Percentiles rank a stretch among this genome's conserved stretches.
These are phyloP conservation scores for Pterula multifida DNA, from an alignment of 1,284 basidiomycete species.

Conservation along the genomic window DNA sequence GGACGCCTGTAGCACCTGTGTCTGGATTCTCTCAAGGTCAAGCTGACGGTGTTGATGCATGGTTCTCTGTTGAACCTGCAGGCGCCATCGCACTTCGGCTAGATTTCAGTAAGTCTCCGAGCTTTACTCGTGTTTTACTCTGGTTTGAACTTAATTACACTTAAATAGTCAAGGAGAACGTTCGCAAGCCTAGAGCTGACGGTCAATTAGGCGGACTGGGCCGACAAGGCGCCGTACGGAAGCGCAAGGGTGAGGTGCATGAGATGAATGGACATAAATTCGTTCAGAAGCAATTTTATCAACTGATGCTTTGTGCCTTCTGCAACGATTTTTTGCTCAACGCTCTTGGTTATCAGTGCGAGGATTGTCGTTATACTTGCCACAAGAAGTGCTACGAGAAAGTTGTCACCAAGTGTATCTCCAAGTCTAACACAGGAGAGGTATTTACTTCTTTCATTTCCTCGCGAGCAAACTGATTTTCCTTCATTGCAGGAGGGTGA, in stretches of 20 bases:
- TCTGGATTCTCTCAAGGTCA: constrained; percentile 19
- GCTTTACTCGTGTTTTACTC: neutral
- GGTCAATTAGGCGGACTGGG: constrained; percentile 77
- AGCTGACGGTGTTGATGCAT: constrained; percentile 84
- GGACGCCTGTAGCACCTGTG: constrained; percentile 11
- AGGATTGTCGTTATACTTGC: constrained; percentile 97
- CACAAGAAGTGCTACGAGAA: constrained; percentile 99
- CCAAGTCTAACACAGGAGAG: constrained; percentile 76
- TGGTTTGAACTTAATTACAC: constrained; percentile 10
- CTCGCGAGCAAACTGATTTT: too few relatives aligned
- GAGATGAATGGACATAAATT: constrained; percentile 99
- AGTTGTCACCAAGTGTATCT: constrained; percentile 98
- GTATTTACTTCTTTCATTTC: too few relatives aligned
- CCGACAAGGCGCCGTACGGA: constrained; percentile 94
- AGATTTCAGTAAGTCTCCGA: constrained; percentile 69
- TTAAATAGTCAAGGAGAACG: constrained; percentile 83
- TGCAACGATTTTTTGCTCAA: constrained; percentile 98
- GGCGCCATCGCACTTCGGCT: constrained; percentile 81
- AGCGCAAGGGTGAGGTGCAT: constrained; percentile 96
- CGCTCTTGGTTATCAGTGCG: constrained; percentile 95
- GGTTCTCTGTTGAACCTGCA: constrained; percentile 98
- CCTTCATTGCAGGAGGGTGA: constrained; percentile 65
- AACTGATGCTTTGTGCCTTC: constrained; percentile 96
- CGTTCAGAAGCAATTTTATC: constrained; percentile 95
- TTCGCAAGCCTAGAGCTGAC: constrained; percentile 89